Evolutionary conservation across 139 green algal genomes (phyloP).

Genomic region (Edaphochlamys debaryana): DNA sequence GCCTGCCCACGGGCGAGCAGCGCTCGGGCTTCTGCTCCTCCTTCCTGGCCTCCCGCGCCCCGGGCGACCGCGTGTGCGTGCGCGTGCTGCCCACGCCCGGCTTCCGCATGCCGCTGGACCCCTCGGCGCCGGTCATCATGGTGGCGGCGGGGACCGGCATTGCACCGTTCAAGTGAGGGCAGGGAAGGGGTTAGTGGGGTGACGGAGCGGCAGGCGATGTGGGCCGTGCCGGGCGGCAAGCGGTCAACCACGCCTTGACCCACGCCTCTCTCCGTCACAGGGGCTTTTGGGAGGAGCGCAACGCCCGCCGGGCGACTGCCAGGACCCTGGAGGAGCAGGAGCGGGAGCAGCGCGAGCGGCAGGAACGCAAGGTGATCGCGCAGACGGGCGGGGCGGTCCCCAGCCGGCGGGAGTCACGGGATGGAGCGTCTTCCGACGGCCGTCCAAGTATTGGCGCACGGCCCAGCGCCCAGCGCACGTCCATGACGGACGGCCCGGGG

Average conservation of each 20-base stretch:
- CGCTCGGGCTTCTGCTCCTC: constrained; percentile 34
- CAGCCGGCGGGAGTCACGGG: too few relatives aligned
- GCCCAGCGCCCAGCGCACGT: too few relatives aligned
- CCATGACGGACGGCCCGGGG: neutral
- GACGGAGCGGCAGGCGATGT: too few relatives aligned
- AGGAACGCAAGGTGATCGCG: too few relatives aligned
- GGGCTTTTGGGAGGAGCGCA: constrained; percentile 27
- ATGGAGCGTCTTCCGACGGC: too few relatives aligned
- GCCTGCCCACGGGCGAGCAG: constrained; percentile 1
- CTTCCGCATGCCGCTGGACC: constrained; percentile 52
- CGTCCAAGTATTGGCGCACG: too few relatives aligned
- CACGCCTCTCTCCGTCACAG: neutral
- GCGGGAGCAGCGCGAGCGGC: neutral
- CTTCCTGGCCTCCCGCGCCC: constrained; percentile 7
- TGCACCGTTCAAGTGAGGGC: constrained; percentile 46
- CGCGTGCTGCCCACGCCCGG: constrained; percentile 28
- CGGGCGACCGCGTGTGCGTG: neutral
- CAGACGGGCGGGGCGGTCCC: too few relatives aligned
- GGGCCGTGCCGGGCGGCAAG: too few relatives aligned
- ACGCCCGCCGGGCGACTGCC: neutral
- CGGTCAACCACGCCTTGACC: too few relatives aligned
- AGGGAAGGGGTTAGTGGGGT: too few relatives aligned
- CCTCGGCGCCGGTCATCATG: constrained; percentile 50
- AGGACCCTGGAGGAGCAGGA: neutral
- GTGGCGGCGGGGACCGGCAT: constrained; percentile 52